These are phyloP conservation scores for Eucalyptus polybractea DNA, from an alignment of 345 rosid genomes.

Conservation along the genomic window DNA sequence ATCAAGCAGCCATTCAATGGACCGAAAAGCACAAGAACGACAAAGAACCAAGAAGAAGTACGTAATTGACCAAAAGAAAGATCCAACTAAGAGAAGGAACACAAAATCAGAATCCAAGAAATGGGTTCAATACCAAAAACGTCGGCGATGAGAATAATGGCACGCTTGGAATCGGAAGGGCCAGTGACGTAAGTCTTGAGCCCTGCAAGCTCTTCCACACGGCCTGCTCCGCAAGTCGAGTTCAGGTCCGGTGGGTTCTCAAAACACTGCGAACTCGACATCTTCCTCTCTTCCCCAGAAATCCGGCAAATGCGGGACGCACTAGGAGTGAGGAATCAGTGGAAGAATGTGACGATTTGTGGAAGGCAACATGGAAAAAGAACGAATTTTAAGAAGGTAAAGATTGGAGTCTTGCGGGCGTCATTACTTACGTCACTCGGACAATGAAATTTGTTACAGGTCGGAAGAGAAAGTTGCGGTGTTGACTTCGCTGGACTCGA, in stretches of 20 bases:
- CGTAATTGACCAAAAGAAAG: not conserved
- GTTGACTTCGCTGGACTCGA: not conserved
- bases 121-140: slow-evolving; percentile 12
- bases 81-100: not conserved
- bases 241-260: slow-evolving; percentile 51
- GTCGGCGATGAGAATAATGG: slow-evolving; percentile 60
- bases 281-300: not conserved
- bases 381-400: not conserved
- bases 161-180: slow-evolving; percentile 38
- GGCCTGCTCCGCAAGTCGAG: slow-evolving; percentile 42
- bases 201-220: slow-evolving; percentile 46
- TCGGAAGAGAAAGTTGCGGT: not conserved
- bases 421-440: not conserved
- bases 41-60: not conserved
- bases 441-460: not conserved
- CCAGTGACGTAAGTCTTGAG: slow-evolving; percentile 56
- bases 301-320: not conserved
- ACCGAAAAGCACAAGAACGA: not conserved
- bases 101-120: not conserved
- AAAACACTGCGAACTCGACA: slow-evolving; percentile 74
- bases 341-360: not conserved
- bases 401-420: not conserved
- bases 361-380: not conserved
- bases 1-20: not conserved
- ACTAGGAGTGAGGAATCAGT: not conserved